Percentiles rank a stretch among this genome's conserved stretches.
phyloP scores from a whole-genome alignment of 1,284 basidiomycete species.

The Cerrena zonata region DNA sequence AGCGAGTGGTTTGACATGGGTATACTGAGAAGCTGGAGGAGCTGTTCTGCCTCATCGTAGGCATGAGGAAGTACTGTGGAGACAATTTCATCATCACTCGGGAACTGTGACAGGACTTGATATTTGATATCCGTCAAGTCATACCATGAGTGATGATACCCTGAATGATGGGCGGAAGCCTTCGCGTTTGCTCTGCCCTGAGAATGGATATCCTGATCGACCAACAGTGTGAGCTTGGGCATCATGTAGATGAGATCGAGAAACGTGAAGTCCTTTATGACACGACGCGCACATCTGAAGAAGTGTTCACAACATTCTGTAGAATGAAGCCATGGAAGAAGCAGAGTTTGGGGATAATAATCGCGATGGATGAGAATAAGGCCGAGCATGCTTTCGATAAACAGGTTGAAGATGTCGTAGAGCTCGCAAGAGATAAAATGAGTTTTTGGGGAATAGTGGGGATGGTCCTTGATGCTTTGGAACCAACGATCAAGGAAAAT shows the following conservation, averaged over 20 bases:
- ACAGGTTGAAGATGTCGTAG: conserved; percentile 23
- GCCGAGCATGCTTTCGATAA: conserved; percentile 28
- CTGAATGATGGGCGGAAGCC: background rate
- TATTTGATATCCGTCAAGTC: background rate
- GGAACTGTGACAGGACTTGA: background rate
- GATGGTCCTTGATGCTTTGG: conserved; percentile 16
- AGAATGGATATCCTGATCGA: background rate
- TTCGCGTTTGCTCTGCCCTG: background rate
- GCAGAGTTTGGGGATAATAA: conserved; percentile 19
- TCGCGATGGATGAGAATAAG: conserved; percentile 33
- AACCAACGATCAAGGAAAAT: conserved; percentile 34
- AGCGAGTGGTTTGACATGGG: background rate
- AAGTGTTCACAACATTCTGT: conserved; percentile 31
- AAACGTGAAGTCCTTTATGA: conserved; percentile 13
- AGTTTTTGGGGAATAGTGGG: conserved; percentile 8
- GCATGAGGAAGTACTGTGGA: background rate
- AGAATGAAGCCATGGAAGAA: conserved; percentile 38
- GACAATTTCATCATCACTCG: background rate
- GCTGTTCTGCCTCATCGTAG: background rate
- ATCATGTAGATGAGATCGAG: conserved; percentile 11
- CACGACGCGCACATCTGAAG: conserved; percentile 11
- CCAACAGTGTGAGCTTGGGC: conserved; percentile 4
- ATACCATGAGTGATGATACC: background rate
- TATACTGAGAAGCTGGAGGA: background rate
- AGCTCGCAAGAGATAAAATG: conserved; percentile 30